phyloP scores from a whole-genome alignment of 371 early-diverging fungal genomes.

The Syncephalastrum racemosum region DNA sequence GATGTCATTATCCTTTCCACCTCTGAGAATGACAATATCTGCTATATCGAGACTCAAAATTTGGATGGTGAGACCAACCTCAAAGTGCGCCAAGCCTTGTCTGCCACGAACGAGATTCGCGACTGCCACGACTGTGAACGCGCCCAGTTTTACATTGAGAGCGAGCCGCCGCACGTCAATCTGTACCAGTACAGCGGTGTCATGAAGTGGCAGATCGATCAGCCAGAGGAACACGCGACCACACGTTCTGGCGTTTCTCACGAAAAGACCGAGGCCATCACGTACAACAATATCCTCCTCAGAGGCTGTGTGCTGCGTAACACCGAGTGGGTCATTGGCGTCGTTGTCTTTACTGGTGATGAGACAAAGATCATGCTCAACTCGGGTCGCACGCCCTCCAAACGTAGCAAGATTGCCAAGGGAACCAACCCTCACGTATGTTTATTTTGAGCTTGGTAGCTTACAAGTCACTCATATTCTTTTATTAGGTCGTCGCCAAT shows the following conservation, averaged over 20 bases:
- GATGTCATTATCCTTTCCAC: conserved; percentile 73
- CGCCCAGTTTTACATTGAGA: conserved; percentile 63
- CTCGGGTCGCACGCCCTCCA: conserved; percentile 89
- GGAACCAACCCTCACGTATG: conserved; percentile 90
- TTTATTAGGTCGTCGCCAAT: conserved; percentile 44
- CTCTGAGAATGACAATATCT: conserved; percentile 60
- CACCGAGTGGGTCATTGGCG: conserved; percentile 82
- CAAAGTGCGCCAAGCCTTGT: conserved; percentile 58
- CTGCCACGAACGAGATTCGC: conserved; percentile 35
- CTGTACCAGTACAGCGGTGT: conserved; percentile 76
- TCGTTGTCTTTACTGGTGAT: conserved; percentile 85
- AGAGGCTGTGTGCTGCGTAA: conserved; percentile 92
- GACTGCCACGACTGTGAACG: conserved; percentile 55
- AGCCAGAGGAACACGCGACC: conserved; percentile 21
- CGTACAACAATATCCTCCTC: conserved; percentile 82
- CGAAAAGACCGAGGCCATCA: conserved; percentile 66
- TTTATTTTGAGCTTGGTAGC: background rate
- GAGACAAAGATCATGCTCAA: conserved; percentile 92
- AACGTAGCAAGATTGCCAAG: conserved; percentile 91
- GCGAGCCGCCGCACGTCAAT: conserved; percentile 79
- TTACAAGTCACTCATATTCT: background rate
- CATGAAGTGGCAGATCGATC: conserved; percentile 49
- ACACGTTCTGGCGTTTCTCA: conserved; percentile 31
- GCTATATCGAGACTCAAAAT: conserved; percentile 83
- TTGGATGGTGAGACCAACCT: conserved; percentile 88